These are phyloP conservation scores for Dillenia turbinata DNA, from an alignment of 164 flowering plant species.

Conservation along the genomic window DNA sequence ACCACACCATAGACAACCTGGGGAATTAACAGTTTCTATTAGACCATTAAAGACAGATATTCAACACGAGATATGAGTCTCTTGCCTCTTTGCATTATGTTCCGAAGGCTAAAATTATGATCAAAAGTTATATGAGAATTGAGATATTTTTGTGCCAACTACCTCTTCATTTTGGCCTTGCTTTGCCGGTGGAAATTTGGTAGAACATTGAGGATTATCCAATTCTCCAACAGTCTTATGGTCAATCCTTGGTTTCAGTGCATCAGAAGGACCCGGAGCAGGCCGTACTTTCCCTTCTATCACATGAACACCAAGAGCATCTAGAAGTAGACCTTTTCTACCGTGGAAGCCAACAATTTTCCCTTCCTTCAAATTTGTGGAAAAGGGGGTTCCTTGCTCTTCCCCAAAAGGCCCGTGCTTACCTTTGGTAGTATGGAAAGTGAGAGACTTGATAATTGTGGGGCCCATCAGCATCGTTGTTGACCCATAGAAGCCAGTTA, in stretches of 20 bases:
- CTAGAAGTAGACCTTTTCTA: conserved; percentile 58
- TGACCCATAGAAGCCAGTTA: conserved; percentile 62
- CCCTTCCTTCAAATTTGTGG: conserved; percentile 43
- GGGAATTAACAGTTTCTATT: neutral
- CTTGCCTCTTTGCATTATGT: too few species aligned
- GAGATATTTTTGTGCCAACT: neutral
- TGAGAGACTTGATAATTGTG: conserved; percentile 54
- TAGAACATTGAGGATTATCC: conserved; percentile 43
- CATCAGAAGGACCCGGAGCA: conserved; percentile 14
- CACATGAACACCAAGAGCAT: conserved; percentile 72
- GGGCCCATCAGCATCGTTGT: conserved; percentile 67
- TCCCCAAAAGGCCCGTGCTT: conserved; percentile 82
- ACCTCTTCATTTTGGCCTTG: conserved; percentile 43
- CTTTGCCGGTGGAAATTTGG: conserved; percentile 33
- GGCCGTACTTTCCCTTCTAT: conserved; percentile 45
- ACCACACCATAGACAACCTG: conserved; percentile 41
- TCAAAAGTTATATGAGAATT: neutral
- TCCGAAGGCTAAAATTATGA: neutral
- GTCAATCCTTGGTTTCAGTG: conserved; percentile 5
- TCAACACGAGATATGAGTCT: too few species aligned
- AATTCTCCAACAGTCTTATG: conserved; percentile 20
- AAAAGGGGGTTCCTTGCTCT: conserved; percentile 59
- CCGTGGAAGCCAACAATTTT: conserved; percentile 79
- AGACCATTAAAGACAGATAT: too few species aligned
- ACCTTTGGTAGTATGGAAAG: conserved; percentile 68